Evolutionary conservation across 164 flowering plant species (phyloP).

Genomic region (Stephania japonica): DNA sequence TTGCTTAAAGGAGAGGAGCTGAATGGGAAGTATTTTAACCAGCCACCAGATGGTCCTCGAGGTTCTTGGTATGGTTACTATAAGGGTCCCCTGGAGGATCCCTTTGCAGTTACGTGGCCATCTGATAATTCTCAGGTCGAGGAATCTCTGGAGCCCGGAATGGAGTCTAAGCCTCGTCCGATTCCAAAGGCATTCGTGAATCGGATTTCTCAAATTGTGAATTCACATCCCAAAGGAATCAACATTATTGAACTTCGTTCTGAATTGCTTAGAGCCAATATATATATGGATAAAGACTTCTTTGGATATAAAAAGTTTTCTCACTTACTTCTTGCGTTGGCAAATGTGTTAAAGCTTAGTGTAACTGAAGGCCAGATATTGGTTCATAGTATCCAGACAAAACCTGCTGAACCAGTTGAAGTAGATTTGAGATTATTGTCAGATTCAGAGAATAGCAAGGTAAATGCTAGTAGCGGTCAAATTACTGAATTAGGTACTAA

Average conservation of each 20-base stretch:
- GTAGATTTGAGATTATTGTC: slow-evolving; percentile 12
- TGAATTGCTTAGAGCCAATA: slow-evolving; percentile 35
- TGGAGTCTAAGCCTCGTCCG: slow-evolving; percentile 34
- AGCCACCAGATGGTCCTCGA: slow-evolving; percentile 83
- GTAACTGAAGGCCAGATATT: slow-evolving; percentile 33
- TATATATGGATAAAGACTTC: slow-evolving; percentile 41
- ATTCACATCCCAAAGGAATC: slow-evolving; percentile 52
- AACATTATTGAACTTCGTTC: slow-evolving; percentile 41
- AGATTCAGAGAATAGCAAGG: slow-evolving; percentile 10
- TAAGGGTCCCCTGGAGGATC: slow-evolving; percentile 52
- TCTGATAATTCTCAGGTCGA: slow-evolving; percentile 20
- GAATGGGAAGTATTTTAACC: slow-evolving; percentile 67
- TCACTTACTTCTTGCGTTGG: slow-evolving; percentile 55
- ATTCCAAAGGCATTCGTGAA: slow-evolving; percentile 45
- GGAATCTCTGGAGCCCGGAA: slow-evolving; percentile 24
- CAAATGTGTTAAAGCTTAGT: slow-evolving; percentile 40
- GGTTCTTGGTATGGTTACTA: slow-evolving; percentile 86
- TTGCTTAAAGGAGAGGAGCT: slow-evolving; percentile 61
- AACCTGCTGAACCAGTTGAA: slow-evolving; percentile 24
- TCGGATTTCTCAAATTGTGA: slow-evolving; percentile 44
- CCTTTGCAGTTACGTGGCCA: slow-evolving; percentile 32
- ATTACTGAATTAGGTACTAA: slow-evolving; percentile 12
- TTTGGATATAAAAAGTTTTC: slow-evolving; percentile 76
- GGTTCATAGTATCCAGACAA: slow-evolving; percentile 25
- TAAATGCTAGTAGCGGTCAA: slow-evolving; percentile 1